Base-by-base conservation (phyloP, 1,139 yeast species). In the Kazachstania sp. region DNA sequence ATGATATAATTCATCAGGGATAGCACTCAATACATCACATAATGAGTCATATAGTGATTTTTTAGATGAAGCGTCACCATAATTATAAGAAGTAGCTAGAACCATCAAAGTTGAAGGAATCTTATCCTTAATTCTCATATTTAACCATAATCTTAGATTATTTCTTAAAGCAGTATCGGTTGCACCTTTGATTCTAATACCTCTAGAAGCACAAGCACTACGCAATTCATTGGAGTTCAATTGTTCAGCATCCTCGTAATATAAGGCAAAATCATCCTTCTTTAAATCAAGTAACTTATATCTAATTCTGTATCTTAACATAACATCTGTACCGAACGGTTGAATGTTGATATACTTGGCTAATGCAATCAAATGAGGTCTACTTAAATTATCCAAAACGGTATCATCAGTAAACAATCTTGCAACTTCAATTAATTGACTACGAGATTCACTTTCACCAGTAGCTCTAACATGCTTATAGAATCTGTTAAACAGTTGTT, bases 1-100 rank as follows among this genome's bases (percentile, higher is more conserved):
- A 65, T 92, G 95, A 69, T 86, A 90, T 53, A 92, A 82, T 71
- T 90, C 97, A 62, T 87, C 95, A 30, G 98, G 98, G 60, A 92
- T 79, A n/a, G 96, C 85, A 49, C 86, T 79, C 61, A 92, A 74
- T 8, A 92, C 97, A n/a, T 95, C 90, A 63, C 84, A 79, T 52
- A 92, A 74, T 2, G 97, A 96, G 59, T 88, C 96, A 66, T 86
- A 88, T 61, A 86, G 81, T 15, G 82, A 71, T 49, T 78, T 74
- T 57, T 77, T 79, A 16, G 81, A 71, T 54, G 73, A 73, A 16
- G 71, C 70, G 51, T 83, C 88, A 52, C 95, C 95, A 63, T 92
- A 92, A 44, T 94, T 85, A 69, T 84, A 92, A 20, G 97, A 95
- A 47, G 90, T 84, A 15, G 94, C 81, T 63, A 92, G 75, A 52